A percentile compares a stretch with the other conserved stretches of the same genome.
phyloP scores from a whole-genome alignment of 257 asterid species.

The Solanum boliviense region DNA sequence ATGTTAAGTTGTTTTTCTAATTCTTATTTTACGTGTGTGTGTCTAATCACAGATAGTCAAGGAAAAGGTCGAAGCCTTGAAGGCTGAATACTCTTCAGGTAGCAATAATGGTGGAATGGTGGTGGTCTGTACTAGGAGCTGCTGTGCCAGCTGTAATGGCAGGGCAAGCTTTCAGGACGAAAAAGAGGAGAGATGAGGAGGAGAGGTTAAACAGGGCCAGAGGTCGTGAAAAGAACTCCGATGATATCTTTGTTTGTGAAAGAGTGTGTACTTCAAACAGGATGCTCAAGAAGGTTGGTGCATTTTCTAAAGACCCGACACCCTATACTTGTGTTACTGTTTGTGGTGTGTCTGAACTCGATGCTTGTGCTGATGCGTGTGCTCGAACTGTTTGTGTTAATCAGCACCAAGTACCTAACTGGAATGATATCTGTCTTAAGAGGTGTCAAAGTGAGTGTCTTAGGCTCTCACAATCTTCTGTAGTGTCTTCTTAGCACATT shows the following conservation, averaged over 20 bases:
- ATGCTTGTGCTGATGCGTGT: conserved; percentile 95
- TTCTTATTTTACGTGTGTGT: neutral
- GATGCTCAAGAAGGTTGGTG: conserved; percentile 90
- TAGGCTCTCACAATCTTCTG: conserved; percentile 48
- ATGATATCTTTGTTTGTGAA: conserved; percentile 82
- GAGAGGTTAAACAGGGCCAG: conserved; percentile 65
- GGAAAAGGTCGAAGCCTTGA: neutral
- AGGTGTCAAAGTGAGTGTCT: conserved; percentile 95
- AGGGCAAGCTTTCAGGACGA: conserved; percentile 74
- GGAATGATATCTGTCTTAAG: conserved; percentile 90
- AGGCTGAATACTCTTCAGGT: neutral
- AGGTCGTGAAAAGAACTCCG: conserved; percentile 79
- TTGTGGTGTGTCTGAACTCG: conserved; percentile 93
- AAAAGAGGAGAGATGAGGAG: conserved; percentile 64
- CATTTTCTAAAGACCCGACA: conserved; percentile 91
- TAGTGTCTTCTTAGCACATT: neutral
- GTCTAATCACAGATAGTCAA: neutral
- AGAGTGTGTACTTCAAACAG: conserved; percentile 94
- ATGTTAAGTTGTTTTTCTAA: neutral
- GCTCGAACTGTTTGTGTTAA: conserved; percentile 88
- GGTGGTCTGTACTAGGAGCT: conserved; percentile 90
- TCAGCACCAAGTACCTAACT: conserved; percentile 92
- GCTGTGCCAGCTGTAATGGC: conserved; percentile 76
- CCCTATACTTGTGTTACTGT: conserved; percentile 90
- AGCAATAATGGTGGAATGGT: conserved; percentile 69